phyloP scores from a whole-genome alignment of 345 rosid genomes.

The Limnanthes douglasii region DNA sequence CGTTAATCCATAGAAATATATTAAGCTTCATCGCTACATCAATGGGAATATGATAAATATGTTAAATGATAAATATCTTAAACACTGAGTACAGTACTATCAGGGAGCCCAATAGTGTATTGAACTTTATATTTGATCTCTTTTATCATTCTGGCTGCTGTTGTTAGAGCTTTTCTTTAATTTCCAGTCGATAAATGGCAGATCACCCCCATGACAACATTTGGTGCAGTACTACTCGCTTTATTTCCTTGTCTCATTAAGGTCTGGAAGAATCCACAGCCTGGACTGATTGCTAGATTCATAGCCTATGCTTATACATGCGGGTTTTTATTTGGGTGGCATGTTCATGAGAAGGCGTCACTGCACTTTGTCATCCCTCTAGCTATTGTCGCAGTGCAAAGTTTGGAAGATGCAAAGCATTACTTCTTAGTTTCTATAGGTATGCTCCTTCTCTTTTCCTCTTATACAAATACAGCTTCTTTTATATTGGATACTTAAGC shows the following conservation, averaged over 20 bases:
- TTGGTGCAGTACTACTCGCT: constrained; percentile 58
- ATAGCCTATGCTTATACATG: constrained; percentile 75
- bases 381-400: constrained; percentile 55
- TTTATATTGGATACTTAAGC: no score
- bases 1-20: no score
- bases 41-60: no score
- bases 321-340: constrained; percentile 94
- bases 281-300: constrained; percentile 43
- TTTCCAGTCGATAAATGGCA: no score
- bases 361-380: constrained; percentile 82
- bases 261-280: constrained; percentile 61
- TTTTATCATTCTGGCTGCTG: no score
- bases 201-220: constrained; percentile 60
- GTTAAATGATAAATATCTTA: no score
- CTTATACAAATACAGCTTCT: no score
- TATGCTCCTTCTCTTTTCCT: constrained; percentile 19
- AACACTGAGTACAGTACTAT: no score
- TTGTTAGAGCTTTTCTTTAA: no score
- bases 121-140: no score
- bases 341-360: constrained; percentile 95
- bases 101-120: no score
- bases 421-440: constrained; percentile 74
- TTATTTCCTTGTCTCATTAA: constrained; percentile 61
- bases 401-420: constrained; percentile 74
- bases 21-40: no score